Conservation (phyloP, 345 rosid genomes). For the Excoecaria agallocha region DNA sequence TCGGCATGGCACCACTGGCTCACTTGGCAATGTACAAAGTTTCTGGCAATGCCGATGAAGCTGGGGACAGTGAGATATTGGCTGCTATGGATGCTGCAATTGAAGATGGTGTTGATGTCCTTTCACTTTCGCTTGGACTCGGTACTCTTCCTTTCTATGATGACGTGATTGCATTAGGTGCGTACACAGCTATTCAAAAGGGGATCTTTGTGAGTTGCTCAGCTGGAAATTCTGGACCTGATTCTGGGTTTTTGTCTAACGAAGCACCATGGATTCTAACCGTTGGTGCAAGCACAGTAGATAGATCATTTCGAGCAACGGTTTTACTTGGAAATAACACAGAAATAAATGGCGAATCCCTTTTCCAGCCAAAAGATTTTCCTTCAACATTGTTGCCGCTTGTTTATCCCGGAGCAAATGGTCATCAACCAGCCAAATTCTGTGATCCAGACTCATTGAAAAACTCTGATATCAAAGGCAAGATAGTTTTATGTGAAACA, state of each 20-base stretch:
- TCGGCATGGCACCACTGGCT: constrained; percentile 36
- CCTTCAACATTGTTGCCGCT: constrained; percentile 9
- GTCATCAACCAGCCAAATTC: neutral
- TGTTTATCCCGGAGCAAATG: constrained; percentile 10
- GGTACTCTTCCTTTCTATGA: constrained; percentile 20
- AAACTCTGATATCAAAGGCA: constrained; percentile 3
- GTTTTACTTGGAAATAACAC: constrained; percentile 34
- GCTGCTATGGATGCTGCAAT: constrained; percentile 63
- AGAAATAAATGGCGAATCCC: constrained; percentile 6
- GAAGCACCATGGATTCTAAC: constrained; percentile 45
- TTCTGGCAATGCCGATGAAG: constrained; percentile 51
- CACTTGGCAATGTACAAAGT: constrained; percentile 60
- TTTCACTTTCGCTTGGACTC: constrained; percentile 51
- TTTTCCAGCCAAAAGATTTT: constrained; percentile 7
- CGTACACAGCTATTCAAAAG: constrained; percentile 31
- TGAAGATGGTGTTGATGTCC: constrained; percentile 60
- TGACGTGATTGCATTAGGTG: constrained; percentile 33
- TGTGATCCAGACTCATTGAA: constrained; percentile 11
- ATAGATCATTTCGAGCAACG: constrained; percentile 30
- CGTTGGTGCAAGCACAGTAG: constrained; percentile 37
- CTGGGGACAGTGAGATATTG: constrained; percentile 48
- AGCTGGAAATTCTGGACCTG: constrained; percentile 39
- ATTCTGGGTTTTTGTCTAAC: constrained; percentile 12
- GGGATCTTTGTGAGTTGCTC: constrained; percentile 41
- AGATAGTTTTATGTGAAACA: constrained; percentile 8